phyloP scores from a whole-genome alignment of 495 filamentous ascomycete genomes.

The Endocarpon pusillum region DNA sequence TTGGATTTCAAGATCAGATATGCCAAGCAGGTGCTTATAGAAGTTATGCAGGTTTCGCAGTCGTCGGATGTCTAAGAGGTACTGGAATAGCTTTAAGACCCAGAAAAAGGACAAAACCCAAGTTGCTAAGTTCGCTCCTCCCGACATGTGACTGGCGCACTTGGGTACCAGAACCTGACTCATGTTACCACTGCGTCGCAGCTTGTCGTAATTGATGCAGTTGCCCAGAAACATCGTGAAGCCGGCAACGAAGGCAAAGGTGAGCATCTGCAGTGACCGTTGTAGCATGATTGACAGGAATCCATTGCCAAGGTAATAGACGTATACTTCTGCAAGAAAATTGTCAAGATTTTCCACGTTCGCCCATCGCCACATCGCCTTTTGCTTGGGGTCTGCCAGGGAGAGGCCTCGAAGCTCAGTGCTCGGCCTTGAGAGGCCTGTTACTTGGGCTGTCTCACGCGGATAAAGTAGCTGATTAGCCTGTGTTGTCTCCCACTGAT shows the following conservation, averaged over 20 bases:
- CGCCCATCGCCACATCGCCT: conserved; percentile 89
- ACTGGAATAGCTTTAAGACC: conserved; percentile 60
- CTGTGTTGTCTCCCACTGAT: conserved; percentile 52
- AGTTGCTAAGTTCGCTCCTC: conserved; percentile 55
- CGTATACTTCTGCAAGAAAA: conserved; percentile 80
- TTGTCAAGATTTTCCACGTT: conserved; percentile 85
- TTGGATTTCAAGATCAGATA: conserved; percentile 86
- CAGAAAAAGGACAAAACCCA: conserved; percentile 85
- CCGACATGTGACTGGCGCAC: conserved; percentile 79
- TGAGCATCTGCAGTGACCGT: conserved; percentile 55
- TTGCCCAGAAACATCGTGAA: conserved; percentile 75
- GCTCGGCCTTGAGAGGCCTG: conserved; percentile 13
- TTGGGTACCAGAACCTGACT: conserved; percentile 62
- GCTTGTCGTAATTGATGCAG: conserved; percentile 66
- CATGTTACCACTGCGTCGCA: conserved; percentile 58
- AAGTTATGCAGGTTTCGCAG: conserved; percentile 75
- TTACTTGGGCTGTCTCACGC: conserved; percentile 6
- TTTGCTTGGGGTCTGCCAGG: conserved; percentile 51
- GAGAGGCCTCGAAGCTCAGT: conserved; percentile 26
- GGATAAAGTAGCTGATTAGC: conserved; percentile 41
- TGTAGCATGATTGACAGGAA: conserved; percentile 77
- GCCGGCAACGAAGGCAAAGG: conserved; percentile 60
- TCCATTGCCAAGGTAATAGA: conserved; percentile 71
- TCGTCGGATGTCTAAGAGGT: conserved; percentile 55
- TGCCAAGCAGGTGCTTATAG: conserved; percentile 66